Evolutionary conservation across 305 asterid species (phyloP), one percentile per base, ranked within the genome.

Genomic region (Fraxinus platypoda): DNA sequence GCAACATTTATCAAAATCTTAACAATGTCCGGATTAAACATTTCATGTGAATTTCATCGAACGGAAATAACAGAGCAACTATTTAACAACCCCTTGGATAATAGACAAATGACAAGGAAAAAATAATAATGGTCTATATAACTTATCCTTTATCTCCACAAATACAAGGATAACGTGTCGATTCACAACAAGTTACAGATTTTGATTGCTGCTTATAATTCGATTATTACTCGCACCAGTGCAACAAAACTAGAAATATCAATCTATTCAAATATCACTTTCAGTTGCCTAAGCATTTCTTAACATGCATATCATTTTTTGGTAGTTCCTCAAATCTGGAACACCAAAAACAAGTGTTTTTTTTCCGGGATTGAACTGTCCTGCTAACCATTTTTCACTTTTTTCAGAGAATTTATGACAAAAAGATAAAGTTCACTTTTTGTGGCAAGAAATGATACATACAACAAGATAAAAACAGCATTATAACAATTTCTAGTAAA

Each of bases 1-100:
- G 94, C 84, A 88, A 86, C 76, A 84, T 9, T 81, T 70, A 83
- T 66, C 83, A 86, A 68, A 28, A 64, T 79, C 82, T 82, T 54
- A 81, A 75, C 75, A 86, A 83, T 76, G 26, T 59, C 62, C 19
- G 25, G 46, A 30, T 62, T 28, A 37, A 66, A 80, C 3, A 35
- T 59, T 25, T 75, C 17, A 17, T 25, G 71, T 73, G 37, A 73
- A 38, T 72, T 74, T 73, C 49, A 77, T 13, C 8, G 68, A 43
- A 59, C 23, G 68, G 43, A 78, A 80, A 81, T 43, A 76, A 31
- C 8, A 13, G 15, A 43, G 59, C 35, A 79, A 81, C 52, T 74
- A 66, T 11, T 25, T 71, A 79, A 72, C 59, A 15, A 76, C 49
- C 26, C 70, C 77, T 57, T 34, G 62, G 19, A 34, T 38, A 17